phyloP scores from a whole-genome alignment of 2,329 filamentous ascomycete genomes.

The Sclerotinia borealis region DNA sequence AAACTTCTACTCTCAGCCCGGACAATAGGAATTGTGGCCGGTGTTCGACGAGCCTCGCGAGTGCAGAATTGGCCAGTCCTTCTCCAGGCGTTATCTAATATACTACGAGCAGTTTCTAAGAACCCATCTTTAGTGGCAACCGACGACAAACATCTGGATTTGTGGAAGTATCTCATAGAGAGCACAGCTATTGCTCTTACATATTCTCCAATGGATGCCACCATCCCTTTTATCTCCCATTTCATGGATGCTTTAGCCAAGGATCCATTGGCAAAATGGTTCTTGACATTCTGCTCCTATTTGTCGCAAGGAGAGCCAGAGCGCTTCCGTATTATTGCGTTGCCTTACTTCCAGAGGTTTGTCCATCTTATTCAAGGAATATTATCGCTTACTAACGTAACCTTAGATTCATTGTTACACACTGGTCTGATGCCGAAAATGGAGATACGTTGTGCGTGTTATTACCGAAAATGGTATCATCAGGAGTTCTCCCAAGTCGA shows the following conservation, averaged over 20 bases:
- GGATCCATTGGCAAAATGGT: conserved; percentile 62
- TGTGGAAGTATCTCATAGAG: conserved; percentile 55
- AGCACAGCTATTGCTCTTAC: conserved; percentile 64
- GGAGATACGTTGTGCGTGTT: conserved; percentile 65
- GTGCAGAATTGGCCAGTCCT: conserved; percentile 66
- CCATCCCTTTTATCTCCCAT: conserved; percentile 63
- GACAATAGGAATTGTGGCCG: conserved; percentile 63
- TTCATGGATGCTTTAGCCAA: conserved; percentile 60
- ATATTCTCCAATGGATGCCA: conserved; percentile 69
- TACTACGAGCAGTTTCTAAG: conserved; percentile 45
- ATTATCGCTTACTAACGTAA: conserved; percentile 19
- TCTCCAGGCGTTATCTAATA: conserved; percentile 48
- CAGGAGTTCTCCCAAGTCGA: conserved; percentile 47
- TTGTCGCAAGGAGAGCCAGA: conserved; percentile 67
- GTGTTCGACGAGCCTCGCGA: conserved; percentile 74
- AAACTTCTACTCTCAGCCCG: conserved; percentile 45
- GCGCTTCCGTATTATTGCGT: conserved; percentile 72
- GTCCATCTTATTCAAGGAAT: background rate
- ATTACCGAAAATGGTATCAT: conserved; percentile 57
- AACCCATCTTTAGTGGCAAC: conserved; percentile 27
- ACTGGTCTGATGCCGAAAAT: conserved; percentile 62
- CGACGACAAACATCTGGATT: conserved; percentile 33
- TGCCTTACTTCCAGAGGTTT: conserved; percentile 74
- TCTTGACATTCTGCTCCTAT: conserved; percentile 79
- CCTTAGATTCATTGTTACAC: conserved; percentile 63